Evolutionary conservation across 177 flowering plant species (phyloP), one percentile per base, ranked within the genome.

Genomic region (Vitis hybrid): DNA sequence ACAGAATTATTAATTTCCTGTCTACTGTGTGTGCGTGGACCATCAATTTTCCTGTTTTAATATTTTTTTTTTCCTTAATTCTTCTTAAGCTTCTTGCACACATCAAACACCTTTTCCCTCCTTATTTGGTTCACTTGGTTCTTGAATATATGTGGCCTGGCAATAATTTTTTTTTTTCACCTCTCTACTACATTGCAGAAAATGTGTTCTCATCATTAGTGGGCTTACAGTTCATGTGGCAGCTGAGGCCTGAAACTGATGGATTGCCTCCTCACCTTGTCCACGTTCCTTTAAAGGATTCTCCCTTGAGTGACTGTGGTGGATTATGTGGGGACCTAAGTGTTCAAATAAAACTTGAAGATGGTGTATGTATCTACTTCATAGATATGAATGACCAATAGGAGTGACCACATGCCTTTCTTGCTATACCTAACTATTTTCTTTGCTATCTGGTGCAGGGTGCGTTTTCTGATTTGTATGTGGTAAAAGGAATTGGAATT

Each of bases 201-300:
- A 95, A 95, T 78, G 90, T 87, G 7, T 95, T 95, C 75, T 90
- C 99, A 45, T 95, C 99, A 21, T 77, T 95, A 78, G 98, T 89
- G 65, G 99, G 97, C 51, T 73, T 95, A 62, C 90, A 82, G 62
- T 95, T 95, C 75, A 76, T 76, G 85, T 95, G 99, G 99, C 76
- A 78, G 66, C 81, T 93, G 75, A 82, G 62, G 67, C 96, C 99
- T 75, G 89, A 87, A 83, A 76, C 71, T 52, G 80, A 82, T 71
- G 87, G 79, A 23, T 80, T 66, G 21, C 60, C 78, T 74, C 93
- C 88, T 80, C 94, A 85, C 80, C 97, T 95, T 80, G 86, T 75
- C 60, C 98, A 93, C 80, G 89, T 95, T 78, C 97, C 99, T 64
- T 69, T 95, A 78, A 88, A 84, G 82, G 90, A 88, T 62, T 93